Base-by-base conservation (phyloP, 1,284 basidiomycete genomes). In the Cutaneotrichosporon cavernicola region DNA sequence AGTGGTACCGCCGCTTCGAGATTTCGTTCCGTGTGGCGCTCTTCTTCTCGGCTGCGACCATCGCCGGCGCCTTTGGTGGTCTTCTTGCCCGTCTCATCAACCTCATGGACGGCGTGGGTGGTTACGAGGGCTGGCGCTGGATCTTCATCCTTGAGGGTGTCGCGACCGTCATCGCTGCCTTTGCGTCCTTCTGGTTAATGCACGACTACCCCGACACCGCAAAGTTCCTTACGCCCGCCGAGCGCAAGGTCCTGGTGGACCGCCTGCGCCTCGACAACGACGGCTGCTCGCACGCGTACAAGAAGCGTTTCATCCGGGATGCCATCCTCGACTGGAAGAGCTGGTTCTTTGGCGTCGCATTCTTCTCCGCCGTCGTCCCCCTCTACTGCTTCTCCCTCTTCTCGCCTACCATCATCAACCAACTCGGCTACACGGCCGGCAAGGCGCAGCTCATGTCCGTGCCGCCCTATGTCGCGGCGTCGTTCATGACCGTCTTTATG, bases 171-270 rank as follows among this genome's bases (percentile, higher is more conserved):
- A 11, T 90, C 22, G 86, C 86, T 2, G 89, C 88, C 2, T 72
- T 79, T n/a, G 70, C 82, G 5, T 89, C 88, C 4, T 91, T 87
- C 81, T 90, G 85, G 85, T 86, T 91, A 70, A 86, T 90, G 65
- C 86, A 89, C 72, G 90, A 91, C 76, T 91, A 91, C 80, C 90
- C 89, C 4, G 88, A 90, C 71, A 88, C 86, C 0, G 90, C 89
- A 36, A 89, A 84, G 68, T 90, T 90, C 81, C 82, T 92, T n/a
- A 84, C 83, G 30, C 87, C 89, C 68, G 82, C 80, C 2, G 90
- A 92, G 79, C 82, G 88, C 26, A 43, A 46, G 11, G 65, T 68
- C 9, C 68, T 74, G 14, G 50, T 59, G 50, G 65, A 56, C 2
- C 69, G 74, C 38, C 62, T 77, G 31, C 55, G 59, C 18, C 70